Percentiles rank a stretch among this genome's conserved stretches.
phyloP scores from a whole-genome alignment of 208 protist genomes.

The Naegleria lovaniensis region DNA sequence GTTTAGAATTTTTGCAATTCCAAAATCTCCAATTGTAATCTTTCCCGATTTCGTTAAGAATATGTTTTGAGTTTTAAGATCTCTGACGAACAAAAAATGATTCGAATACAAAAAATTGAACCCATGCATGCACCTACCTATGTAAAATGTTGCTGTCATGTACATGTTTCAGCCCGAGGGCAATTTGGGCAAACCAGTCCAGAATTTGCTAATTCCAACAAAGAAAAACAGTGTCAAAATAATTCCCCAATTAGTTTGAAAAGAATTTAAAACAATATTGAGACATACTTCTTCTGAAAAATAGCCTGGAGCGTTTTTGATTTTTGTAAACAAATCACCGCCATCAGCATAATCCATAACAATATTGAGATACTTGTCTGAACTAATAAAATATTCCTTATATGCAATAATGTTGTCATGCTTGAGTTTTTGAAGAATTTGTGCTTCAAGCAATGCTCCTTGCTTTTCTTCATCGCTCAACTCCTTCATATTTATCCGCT shows the following conservation, averaged over 20 bases:
- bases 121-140: slow-evolving; percentile 30
- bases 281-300: not conserved
- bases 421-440: slow-evolving; percentile 34
- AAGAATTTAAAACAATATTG: not conserved
- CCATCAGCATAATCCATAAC: slow-evolving; percentile 40
- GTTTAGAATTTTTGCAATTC: slow-evolving; percentile 66
- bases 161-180: slow-evolving; percentile 79
- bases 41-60: slow-evolving; percentile 66
- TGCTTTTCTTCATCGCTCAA: slow-evolving; percentile 30
- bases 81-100: too few relatives aligned
- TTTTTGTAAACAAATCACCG: slow-evolving; percentile 31
- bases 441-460: slow-evolving; percentile 36
- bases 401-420: slow-evolving; percentile 43
- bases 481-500: slow-evolving; percentile 38
- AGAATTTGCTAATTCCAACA: slow-evolving; percentile 41
- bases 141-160: slow-evolving; percentile 82
- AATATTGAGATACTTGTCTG: slow-evolving; percentile 17
- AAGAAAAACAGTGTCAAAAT: not conserved
- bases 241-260: not conserved
- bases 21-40: slow-evolving; percentile 75
- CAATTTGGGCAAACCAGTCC: slow-evolving; percentile 81
- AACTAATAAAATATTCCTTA: slow-evolving; percentile 36
- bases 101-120: too few relatives aligned
- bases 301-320: not conserved
- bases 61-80: slow-evolving; percentile 79